Evolutionary conservation across 371 early-diverging fungal species (phyloP).

Genomic region (Apophysomyces variabilis): DNA sequence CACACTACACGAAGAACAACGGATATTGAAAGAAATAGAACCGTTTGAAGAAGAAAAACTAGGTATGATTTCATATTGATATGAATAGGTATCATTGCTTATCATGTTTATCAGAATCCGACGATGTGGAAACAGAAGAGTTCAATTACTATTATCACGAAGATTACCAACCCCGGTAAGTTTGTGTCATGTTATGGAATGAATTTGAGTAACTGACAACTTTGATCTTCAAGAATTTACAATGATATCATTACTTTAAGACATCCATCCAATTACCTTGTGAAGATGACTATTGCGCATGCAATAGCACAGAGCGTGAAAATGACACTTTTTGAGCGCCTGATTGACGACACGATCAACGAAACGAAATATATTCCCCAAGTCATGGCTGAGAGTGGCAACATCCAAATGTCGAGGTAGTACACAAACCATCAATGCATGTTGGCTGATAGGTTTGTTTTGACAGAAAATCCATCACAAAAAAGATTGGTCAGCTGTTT

Average conservation of each 20-base stretch:
- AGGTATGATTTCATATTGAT: conserved; percentile 35
- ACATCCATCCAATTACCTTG: conserved; percentile 57
- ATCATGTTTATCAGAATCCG: conserved; percentile 42
- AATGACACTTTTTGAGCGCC: conserved; percentile 80
- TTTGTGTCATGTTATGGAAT: conserved; percentile 12
- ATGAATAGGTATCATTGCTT: conserved; percentile 5
- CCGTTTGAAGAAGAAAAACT: conserved; percentile 75
- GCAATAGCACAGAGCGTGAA: conserved; percentile 90
- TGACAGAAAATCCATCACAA: conserved; percentile 62
- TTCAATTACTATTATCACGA: conserved; percentile 90
- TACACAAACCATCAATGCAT: background rate
- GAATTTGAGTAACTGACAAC: background rate
- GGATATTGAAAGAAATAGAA: conserved; percentile 69
- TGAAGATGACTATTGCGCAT: conserved; percentile 80
- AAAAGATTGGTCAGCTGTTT: conserved; percentile 76
- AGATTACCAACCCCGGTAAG: conserved; percentile 69
- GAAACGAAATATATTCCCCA: conserved; percentile 86
- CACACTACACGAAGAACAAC: conserved; percentile 80
- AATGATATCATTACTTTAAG: conserved; percentile 64
- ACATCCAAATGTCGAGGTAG: conserved; percentile 74
- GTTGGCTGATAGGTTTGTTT: background rate
- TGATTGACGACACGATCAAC: conserved; percentile 84
- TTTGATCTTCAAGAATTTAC: conserved; percentile 36
- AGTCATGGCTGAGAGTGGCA: conserved; percentile 82
- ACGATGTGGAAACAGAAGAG: conserved; percentile 88